phyloP scores from a whole-genome alignment of 176 grass and related monocot species.

The Musa schizocarpa region DNA sequence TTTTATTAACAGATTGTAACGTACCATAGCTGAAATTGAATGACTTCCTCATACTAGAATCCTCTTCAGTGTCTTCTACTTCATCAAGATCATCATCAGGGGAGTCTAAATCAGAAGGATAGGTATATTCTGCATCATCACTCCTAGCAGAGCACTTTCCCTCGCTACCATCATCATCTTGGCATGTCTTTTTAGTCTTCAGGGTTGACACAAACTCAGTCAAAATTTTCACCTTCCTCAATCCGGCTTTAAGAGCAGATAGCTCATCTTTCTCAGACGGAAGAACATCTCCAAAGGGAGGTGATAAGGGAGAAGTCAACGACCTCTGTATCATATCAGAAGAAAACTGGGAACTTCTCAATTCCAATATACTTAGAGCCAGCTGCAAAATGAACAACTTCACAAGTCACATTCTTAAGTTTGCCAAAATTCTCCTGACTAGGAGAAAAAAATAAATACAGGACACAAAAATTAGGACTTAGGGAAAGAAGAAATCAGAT shows the following conservation, averaged over 20 bases:
- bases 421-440: neutral
- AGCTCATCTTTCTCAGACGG: constrained; percentile 62
- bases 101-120: constrained; percentile 67
- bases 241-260: constrained; percentile 72
- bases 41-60: constrained; percentile 62
- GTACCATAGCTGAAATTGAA: constrained; percentile 94
- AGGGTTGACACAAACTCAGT: constrained; percentile 56
- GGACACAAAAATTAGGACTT: neutral
- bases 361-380: constrained; percentile 40
- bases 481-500: constrained; percentile 1
- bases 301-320: constrained; percentile 37
- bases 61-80: constrained; percentile 10
- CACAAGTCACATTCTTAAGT: constrained; percentile 20
- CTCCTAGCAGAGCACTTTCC: constrained; percentile 59
- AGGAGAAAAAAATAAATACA: constrained; percentile 2
- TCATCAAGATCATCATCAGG: constrained; percentile 53
- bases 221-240: constrained; percentile 81
- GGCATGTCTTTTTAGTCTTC: constrained; percentile 50
- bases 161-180: constrained; percentile 56
- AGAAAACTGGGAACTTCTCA: constrained; percentile 31
- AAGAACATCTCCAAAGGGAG: constrained; percentile 49
- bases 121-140: constrained; percentile 46
- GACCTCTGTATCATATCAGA: constrained; percentile 38
- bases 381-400: constrained; percentile 37
- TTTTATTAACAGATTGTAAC: constrained; percentile 59